Conservation (phyloP, 805 yeast species). For the Candida gorgasii region DNA sequence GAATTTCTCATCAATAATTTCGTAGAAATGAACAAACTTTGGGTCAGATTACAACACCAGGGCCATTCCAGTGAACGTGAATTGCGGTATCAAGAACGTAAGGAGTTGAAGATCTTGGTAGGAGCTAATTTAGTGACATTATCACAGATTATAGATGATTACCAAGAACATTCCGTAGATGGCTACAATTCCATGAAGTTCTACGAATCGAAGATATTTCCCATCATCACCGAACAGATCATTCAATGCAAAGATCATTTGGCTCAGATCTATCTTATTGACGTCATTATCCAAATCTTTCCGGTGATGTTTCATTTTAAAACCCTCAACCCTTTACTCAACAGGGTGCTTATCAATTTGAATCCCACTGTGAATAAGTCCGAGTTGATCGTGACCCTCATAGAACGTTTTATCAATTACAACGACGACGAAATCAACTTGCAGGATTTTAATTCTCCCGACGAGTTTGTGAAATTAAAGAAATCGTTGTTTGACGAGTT, state of each 20-base stretch:
- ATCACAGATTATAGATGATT: constrained; percentile 80
- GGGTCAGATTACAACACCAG: constrained; percentile 96
- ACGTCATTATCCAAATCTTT: constrained; percentile 90
- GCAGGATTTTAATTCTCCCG: constrained; percentile 1
- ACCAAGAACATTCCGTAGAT: constrained; percentile 27
- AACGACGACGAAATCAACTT: constrained; percentile 18
- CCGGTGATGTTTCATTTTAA: constrained; percentile 88
- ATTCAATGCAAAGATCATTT: constrained; percentile 88
- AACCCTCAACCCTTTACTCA: constrained; percentile 66
- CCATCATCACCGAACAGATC: constrained; percentile 82
- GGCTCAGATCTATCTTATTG: constrained; percentile 90
- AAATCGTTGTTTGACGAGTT: constrained; percentile 55
- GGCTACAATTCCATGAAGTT: constrained; percentile 29
- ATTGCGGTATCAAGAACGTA: constrained; percentile 74
- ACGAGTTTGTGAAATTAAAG: constrained; percentile 9
- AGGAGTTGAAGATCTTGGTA: constrained; percentile 85
- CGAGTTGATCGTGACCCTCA: constrained; percentile 65
- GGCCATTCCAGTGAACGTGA: constrained; percentile 85
- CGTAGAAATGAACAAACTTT: constrained; percentile 94
- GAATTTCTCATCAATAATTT: constrained; percentile 83
- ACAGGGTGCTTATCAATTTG: constrained; percentile 60
- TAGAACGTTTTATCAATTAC: constrained; percentile 66
- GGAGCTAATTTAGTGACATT: constrained; percentile 90
- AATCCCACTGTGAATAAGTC: constrained; percentile 71
- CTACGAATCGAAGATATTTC: constrained; percentile 60